Evolutionary conservation across 2,329 filamentous ascomycete species (phyloP).

Genomic region (Diaporthe capsici): DNA sequence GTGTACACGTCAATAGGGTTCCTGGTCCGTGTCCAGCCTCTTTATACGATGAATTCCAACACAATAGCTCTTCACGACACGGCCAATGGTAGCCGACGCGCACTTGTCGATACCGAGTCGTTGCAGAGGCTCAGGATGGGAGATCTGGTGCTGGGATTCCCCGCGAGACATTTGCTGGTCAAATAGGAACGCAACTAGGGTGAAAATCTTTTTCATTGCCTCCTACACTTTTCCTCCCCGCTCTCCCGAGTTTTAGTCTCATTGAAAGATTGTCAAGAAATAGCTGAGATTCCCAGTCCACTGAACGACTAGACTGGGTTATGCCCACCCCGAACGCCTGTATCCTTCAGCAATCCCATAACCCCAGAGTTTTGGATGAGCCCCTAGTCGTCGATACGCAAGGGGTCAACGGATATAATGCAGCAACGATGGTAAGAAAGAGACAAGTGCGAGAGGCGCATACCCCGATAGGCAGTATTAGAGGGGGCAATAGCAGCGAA

Average conservation of each 20-base stretch:
- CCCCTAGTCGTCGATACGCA: neutral
- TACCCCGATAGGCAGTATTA: neutral
- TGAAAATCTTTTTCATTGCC: conserved; percentile 12
- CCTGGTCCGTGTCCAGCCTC: neutral
- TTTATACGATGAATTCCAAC: neutral
- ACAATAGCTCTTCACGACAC: neutral
- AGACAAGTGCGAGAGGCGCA: neutral
- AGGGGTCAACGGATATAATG: conserved; percentile 27
- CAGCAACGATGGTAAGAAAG: conserved; percentile 34
- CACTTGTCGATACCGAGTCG: neutral
- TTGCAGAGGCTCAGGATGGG: neutral
- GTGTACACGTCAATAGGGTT: neutral
- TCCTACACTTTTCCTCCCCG: neutral
- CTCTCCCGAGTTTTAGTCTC: neutral
- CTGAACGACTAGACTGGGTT: neutral
- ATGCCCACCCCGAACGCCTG: conserved; percentile 35
- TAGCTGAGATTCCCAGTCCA: neutral
- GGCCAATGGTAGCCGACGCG: neutral
- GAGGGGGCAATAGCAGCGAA: neutral
- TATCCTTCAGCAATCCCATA: conserved; percentile 16
- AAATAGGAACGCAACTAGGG: neutral
- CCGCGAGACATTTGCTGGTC: neutral
- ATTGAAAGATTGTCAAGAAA: conserved; percentile 21
- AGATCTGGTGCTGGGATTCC: neutral
- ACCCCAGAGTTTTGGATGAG: conserved; percentile 23